A percentile compares a stretch with the other conserved stretches of the same genome.
These are phyloP conservation scores for Golubevia sp. DNA, from an alignment of 1,284 basidiomycete species.

Conservation along the genomic window DNA sequence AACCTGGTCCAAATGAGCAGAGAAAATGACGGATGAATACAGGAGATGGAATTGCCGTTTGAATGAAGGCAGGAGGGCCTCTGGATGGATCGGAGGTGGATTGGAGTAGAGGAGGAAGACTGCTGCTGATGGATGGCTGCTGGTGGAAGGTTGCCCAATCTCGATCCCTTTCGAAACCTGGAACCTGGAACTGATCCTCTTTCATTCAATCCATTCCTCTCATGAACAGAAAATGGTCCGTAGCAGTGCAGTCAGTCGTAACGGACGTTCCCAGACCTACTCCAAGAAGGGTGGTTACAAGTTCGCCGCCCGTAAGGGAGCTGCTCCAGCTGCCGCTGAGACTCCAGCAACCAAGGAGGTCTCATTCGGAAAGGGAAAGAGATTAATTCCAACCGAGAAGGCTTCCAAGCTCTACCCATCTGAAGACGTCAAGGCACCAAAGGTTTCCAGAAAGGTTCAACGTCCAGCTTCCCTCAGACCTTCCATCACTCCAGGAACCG, in stretches of 20 bases:
- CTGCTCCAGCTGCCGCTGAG: not conserved
- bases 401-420: constrained; percentile 59
- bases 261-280: not conserved
- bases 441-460: constrained; percentile 54
- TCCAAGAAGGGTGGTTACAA: not conserved
- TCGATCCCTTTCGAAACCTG: too few relatives aligned
- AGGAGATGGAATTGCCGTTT: too few relatives aligned
- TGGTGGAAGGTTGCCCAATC: too few relatives aligned
- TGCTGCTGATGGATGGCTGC: too few relatives aligned
- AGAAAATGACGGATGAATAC: too few relatives aligned
- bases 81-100: too few relatives aligned
- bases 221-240: too few relatives aligned
- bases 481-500: constrained; percentile 89
- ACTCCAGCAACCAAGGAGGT: constrained; percentile 25
- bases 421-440: constrained; percentile 49
- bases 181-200: too few relatives aligned
- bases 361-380: constrained; percentile 55
- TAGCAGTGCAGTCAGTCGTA: not conserved
- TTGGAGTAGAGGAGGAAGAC: too few relatives aligned
- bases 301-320: not conserved
- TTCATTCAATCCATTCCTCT: too few relatives aligned
- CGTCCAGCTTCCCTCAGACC: constrained; percentile 69
- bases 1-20: too few relatives aligned
- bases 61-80: too few relatives aligned
- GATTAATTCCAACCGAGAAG: constrained; percentile 50